These are phyloP conservation scores for Gastrodia elata DNA, from an alignment of 106 monocot genomes.

Conservation along the genomic window DNA sequence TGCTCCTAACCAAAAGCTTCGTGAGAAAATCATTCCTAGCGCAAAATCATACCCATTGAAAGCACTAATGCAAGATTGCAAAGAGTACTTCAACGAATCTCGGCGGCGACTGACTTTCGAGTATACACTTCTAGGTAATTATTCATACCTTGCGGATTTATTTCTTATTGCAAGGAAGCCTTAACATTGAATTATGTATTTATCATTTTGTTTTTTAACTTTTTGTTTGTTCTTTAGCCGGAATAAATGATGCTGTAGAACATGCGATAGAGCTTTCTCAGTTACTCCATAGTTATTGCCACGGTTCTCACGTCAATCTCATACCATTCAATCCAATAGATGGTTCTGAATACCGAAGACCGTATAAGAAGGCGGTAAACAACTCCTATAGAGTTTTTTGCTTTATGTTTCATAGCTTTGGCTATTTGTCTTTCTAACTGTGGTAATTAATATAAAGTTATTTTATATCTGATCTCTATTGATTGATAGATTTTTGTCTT, in stretches of 20 bases:
- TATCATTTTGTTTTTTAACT: background rate
- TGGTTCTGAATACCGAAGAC: constrained; percentile 83
- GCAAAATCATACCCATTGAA: constrained; percentile 84
- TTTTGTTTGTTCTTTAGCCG: constrained; percentile 31
- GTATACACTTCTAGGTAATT: constrained; percentile 84
- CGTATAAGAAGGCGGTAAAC: constrained; percentile 77
- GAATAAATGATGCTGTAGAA: constrained; percentile 63
- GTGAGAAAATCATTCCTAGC: constrained; percentile 80
- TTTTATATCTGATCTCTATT: no score
- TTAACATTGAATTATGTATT: background rate
- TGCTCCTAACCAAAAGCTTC: constrained; percentile 83
- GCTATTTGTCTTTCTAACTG: no score
- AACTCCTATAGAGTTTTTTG: background rate
- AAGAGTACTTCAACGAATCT: constrained; percentile 63
- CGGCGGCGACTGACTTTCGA: constrained; percentile 87
- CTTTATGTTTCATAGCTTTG: background rate
- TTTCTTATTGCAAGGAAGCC: background rate
- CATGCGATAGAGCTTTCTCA: constrained; percentile 69
- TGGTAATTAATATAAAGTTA: no score
- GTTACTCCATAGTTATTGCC: constrained; percentile 46
- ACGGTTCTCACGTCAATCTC: constrained; percentile 83
- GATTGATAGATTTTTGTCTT: no score
- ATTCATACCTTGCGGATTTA: background rate
- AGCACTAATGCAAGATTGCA: constrained; percentile 77
- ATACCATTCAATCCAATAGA: constrained; percentile 95